Conservation (phyloP, 306 rosid genomes). For the Mucuna pruriens region DNA sequence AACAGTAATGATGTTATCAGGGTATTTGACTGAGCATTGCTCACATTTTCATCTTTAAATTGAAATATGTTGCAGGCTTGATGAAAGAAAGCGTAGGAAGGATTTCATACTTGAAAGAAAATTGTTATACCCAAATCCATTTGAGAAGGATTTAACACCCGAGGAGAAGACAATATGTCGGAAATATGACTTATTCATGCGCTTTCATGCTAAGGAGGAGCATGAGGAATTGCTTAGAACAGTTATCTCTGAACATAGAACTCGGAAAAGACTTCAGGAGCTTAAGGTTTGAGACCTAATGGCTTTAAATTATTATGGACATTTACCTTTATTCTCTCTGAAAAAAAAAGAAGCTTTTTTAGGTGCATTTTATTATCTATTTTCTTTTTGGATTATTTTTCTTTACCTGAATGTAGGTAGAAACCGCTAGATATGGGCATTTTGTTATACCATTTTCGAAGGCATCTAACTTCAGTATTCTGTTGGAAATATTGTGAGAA, state of each 20-base stretch:
- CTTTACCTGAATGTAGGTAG: not conserved
- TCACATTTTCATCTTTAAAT: constrained; percentile 18
- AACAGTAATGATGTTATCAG: constrained; percentile 8
- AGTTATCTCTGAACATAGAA: constrained; percentile 67
- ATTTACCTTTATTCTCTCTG: not conserved
- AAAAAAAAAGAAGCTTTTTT: not conserved
- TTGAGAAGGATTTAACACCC: constrained; percentile 75
- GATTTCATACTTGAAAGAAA: constrained; percentile 88
- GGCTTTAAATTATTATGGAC: constrained; percentile 10
- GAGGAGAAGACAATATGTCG: constrained; percentile 85
- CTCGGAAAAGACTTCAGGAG: constrained; percentile 74
- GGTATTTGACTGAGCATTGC: constrained; percentile 12
- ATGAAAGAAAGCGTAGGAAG: constrained; percentile 92
- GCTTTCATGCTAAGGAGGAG: constrained; percentile 85
- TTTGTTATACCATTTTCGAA: not conserved
- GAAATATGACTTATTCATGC: constrained; percentile 83
- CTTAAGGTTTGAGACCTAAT: constrained; percentile 72
- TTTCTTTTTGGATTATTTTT: constrained; percentile 7
- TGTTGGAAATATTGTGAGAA: too few relatives aligned
- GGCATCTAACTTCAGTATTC: constrained; percentile 12
- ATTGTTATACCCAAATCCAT: constrained; percentile 70
- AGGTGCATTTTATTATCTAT: not conserved
- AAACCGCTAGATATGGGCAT: not conserved
- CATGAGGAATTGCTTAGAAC: constrained; percentile 75
- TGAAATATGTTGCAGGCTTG: constrained; percentile 69